These are phyloP conservation scores for Pythium aquatile DNA, from an alignment of 352 stramenopile genomes.

Conservation along the genomic window DNA sequence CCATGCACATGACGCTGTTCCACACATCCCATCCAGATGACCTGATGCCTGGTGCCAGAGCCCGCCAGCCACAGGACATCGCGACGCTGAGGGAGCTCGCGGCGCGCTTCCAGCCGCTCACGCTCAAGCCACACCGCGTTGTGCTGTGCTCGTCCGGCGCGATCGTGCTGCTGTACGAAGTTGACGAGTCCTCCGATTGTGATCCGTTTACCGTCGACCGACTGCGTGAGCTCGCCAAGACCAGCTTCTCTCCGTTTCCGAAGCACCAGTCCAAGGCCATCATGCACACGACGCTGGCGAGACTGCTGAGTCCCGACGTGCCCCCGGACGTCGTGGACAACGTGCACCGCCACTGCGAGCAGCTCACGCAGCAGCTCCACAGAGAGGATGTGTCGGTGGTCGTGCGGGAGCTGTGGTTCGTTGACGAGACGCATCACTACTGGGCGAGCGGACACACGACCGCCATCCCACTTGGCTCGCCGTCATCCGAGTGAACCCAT, in stretches of 20 bases:
- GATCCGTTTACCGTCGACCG: conserved; percentile 59
- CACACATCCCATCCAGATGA: conserved; percentile 74
- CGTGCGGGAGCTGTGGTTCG: conserved; percentile 61
- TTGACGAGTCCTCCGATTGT: conserved; percentile 31
- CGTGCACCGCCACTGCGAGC: conserved; percentile 51
- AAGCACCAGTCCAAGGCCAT: conserved; percentile 51
- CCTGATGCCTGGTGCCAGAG: conserved; percentile 39
- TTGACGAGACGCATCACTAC: conserved; percentile 68
- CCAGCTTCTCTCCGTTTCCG: conserved; percentile 40
- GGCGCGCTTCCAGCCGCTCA: conserved; percentile 38
- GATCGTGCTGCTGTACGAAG: conserved; percentile 69
- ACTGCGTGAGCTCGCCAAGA: conserved; percentile 41
- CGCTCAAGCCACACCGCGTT: conserved; percentile 46
- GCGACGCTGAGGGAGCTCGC: conserved; percentile 41
- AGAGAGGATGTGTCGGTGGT: conserved; percentile 29
- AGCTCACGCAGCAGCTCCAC: conserved; percentile 41
- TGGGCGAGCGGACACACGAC: conserved; percentile 53
- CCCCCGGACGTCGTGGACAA: conserved; percentile 30
- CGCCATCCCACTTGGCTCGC: conserved; percentile 34
- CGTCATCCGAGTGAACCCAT: neutral
- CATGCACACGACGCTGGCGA: conserved; percentile 68
- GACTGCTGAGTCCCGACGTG: conserved; percentile 49
- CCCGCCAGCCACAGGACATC: conserved; percentile 42
- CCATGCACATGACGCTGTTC: conserved; percentile 82
- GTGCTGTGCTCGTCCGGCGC: conserved; percentile 60